Base-by-base conservation (phyloP, 805 yeast species). In the Sugiyamaella smithiae region DNA sequence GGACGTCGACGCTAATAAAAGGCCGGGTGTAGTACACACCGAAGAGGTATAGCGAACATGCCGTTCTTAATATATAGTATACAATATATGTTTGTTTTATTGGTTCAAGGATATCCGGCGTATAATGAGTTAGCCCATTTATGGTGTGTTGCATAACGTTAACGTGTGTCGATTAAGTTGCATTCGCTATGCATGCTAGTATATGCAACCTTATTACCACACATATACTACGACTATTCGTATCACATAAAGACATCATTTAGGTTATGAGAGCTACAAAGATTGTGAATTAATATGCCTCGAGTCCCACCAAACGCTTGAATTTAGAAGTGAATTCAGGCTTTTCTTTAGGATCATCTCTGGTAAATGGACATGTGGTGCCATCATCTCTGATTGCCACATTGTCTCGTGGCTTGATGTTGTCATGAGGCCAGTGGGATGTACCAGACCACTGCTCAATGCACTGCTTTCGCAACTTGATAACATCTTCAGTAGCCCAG, bases 401-500 rank as follows among this genome's bases (percentile, higher is more conserved):
- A 19, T 35, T 35, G 22, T 35, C 38, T 19, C 38, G 5, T 5
- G 38, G 38, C 8, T 35, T 35, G 38, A 35, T 35, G 20, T 35
- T 35, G 22, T 35, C 38, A 35, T 35, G 38, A 3, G 38, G 38
- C 38, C 38, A 35, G 20, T 35, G 38, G 12, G 38, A 35, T 5
- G 38, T 35, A 19, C 38, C 38, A 4, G 38, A 35, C 38, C 38
- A 35, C 22, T 16, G 19, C 16, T 35, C 38, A 4, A 35, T 19
- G 20, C 38, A 35, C 16, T 35, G 19, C 20, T 35, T 14, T 14
- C 38, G 38, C 38, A 35, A 19, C 19, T 20, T 19, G 22, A 35
- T 35, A 16, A 19, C 38, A 5, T 35, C 38, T 19, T 35, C 38
- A 5, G 38, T 14, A 14, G 38, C 38, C 38, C 38, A 35, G 22